Evolutionary conservation across 106 monocot genomes (phyloP).

Genomic region (Agapanthus africanus): DNA sequence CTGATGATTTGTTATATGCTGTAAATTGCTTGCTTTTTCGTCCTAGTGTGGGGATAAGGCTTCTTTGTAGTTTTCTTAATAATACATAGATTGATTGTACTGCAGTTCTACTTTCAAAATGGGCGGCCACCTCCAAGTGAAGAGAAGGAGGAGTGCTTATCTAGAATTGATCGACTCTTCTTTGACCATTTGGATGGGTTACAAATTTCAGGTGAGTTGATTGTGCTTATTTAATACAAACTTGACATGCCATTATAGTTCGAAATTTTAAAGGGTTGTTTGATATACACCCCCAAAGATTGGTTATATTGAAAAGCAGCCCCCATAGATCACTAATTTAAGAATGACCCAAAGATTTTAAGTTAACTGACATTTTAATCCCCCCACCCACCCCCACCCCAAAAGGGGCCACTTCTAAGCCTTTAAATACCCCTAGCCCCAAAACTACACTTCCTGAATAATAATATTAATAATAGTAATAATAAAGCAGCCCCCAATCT

Average conservation of each 20-base stretch:
- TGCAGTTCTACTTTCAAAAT: slow-evolving; percentile 85
- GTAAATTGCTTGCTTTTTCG: not conserved
- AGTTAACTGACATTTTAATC: too few relatives aligned
- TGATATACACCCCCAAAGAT: too few relatives aligned
- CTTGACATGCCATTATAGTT: not conserved
- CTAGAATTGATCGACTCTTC: slow-evolving; percentile 69
- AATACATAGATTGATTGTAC: not conserved
- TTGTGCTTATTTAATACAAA: not conserved
- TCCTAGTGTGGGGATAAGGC: not conserved
- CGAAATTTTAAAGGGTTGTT: not conserved
- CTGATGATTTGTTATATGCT: not conserved
- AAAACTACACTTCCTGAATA: too few relatives aligned
- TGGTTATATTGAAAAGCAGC: too few relatives aligned
- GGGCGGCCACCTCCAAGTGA: slow-evolving; percentile 75
- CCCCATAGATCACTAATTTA: too few relatives aligned
- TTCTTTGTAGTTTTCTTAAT: slow-evolving; percentile 1
- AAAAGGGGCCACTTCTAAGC: too few relatives aligned
- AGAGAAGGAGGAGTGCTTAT: slow-evolving; percentile 66
- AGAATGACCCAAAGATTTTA: too few relatives aligned
- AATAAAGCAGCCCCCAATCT: too few relatives aligned
- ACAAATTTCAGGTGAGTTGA: slow-evolving; percentile 55
- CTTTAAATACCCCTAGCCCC: too few relatives aligned
- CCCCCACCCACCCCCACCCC: too few relatives aligned
- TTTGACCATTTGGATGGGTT: slow-evolving; percentile 59
- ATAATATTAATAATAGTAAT: too few relatives aligned